Evolutionary conservation across 768 basidiomycete genomes (phyloP).

Genomic region (Leucogyrophana mollusca): DNA sequence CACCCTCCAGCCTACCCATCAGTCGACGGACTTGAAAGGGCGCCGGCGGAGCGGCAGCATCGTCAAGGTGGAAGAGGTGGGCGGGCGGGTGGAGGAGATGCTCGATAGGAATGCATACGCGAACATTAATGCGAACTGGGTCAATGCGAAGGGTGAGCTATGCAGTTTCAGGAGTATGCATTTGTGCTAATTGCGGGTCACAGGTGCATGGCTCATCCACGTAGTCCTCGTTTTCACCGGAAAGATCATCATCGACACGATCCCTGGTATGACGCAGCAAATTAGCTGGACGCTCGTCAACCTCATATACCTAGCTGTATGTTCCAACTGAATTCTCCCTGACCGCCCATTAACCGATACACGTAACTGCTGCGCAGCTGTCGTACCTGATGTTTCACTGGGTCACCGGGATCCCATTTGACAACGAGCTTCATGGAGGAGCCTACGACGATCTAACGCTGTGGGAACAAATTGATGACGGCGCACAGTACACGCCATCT

Average conservation of each 20-base stretch:
- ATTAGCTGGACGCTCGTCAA: slow-evolving; percentile 96
- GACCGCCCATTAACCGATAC: not conserved
- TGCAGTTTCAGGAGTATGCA: slow-evolving; percentile 3
- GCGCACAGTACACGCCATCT: slow-evolving; percentile 97
- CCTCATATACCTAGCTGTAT: slow-evolving; percentile 83
- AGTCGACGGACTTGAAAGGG: slow-evolving; percentile 33
- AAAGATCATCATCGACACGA: slow-evolving; percentile 90
- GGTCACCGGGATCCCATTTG: slow-evolving; percentile 96
- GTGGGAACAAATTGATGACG: slow-evolving; percentile 99
- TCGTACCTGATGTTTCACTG: slow-evolving; percentile 99
- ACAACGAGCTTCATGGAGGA: slow-evolving; percentile 81
- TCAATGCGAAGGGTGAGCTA: slow-evolving; percentile 80
- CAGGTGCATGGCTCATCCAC: slow-evolving; percentile 98
- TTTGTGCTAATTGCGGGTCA: slow-evolving; percentile 1
- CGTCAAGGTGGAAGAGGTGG: slow-evolving; percentile 84
- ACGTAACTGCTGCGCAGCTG: slow-evolving; percentile 45
- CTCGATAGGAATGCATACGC: slow-evolving; percentile 79
- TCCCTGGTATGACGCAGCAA: slow-evolving; percentile 93
- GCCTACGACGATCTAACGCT: slow-evolving; percentile 97
- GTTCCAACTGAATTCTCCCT: slow-evolving; percentile 28
- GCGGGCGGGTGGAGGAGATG: slow-evolving; percentile 68
- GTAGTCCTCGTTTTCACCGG: slow-evolving; percentile 87
- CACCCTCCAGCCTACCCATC: slow-evolving; percentile 26
- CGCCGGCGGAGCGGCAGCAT: slow-evolving; percentile 69
- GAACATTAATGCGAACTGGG: slow-evolving; percentile 91